Percentiles rank a stretch among this genome's conserved stretches.
Conservation (phyloP, 148 eudicot species). For the Vaccinium darrowii region DNA sequence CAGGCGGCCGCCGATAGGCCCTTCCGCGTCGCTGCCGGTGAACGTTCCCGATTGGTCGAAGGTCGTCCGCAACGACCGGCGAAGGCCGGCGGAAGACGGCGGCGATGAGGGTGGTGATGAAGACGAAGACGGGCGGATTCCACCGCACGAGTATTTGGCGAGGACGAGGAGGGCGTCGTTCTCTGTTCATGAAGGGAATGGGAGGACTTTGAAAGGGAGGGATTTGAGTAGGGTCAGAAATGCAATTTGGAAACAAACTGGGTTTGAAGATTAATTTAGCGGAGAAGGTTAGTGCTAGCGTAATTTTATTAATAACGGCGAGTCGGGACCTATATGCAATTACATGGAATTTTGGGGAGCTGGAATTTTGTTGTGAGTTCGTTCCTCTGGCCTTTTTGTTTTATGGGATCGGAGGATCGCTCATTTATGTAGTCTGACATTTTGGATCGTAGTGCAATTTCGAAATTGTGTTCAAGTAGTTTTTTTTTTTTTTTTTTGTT, state of each 20-base stretch:
- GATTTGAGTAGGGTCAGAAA: constrained; percentile 72
- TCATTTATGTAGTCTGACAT: background rate
- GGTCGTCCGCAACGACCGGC: constrained; percentile 21
- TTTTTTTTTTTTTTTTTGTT: background rate
- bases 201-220: constrained; percentile 70
- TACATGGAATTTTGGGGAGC: constrained; percentile 18
- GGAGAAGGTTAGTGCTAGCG: background rate
- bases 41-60: constrained; percentile 48
- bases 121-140: constrained; percentile 39
- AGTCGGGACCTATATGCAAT: background rate
- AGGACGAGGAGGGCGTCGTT: constrained; percentile 54
- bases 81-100: constrained; percentile 10
- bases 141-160: constrained; percentile 72
- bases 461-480: background rate
- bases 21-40: constrained; percentile 34
- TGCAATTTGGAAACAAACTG: constrained; percentile 75
- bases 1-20: constrained; percentile 13
- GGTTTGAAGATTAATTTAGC: constrained; percentile 54
- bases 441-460: background rate
- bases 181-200: constrained; percentile 73
- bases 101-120: constrained; percentile 23
- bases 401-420: constrained; percentile 6
- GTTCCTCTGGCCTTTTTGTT: background rate
- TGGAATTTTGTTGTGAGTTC: background rate
- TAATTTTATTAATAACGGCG: background rate